Evolutionary conservation across 345 rosid genomes (phyloP).

Genomic region (Citrus sp.): DNA sequence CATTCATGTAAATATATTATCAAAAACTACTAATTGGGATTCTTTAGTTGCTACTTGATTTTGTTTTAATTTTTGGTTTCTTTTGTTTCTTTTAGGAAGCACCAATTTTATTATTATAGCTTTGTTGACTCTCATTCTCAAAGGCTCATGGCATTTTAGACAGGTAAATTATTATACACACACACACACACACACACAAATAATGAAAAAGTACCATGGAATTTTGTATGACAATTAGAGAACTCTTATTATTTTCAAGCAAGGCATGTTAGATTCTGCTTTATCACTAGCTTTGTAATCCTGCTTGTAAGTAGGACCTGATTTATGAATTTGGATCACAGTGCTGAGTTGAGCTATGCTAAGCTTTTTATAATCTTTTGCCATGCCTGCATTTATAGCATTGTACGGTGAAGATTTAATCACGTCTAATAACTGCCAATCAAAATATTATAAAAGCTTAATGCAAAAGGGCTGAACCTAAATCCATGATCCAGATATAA

Average conservation of each 20-base stretch:
- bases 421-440: too few species aligned
- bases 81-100: conserved; percentile 52
- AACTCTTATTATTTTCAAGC: not conserved
- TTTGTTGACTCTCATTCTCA: conserved; percentile 64
- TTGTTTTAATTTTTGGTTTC: not conserved
- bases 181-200: too few species aligned
- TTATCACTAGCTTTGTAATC: not conserved
- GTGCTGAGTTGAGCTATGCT: too few species aligned
- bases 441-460: too few species aligned
- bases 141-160: conserved; percentile 84
- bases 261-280: not conserved
- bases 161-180: conserved; percentile 43
- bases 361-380: too few species aligned
- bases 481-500: too few species aligned
- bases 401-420: too few species aligned
- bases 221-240: not conserved
- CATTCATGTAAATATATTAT: not conserved
- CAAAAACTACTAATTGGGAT: not conserved
- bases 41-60: not conserved
- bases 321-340: not conserved
- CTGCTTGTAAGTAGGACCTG: not conserved
- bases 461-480: too few species aligned
- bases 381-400: too few species aligned
- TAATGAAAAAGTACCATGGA: not conserved
- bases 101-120: conserved; percentile 80